Conservation (phyloP, 768 basidiomycete genomes). For the Serendipita sp. region DNA sequence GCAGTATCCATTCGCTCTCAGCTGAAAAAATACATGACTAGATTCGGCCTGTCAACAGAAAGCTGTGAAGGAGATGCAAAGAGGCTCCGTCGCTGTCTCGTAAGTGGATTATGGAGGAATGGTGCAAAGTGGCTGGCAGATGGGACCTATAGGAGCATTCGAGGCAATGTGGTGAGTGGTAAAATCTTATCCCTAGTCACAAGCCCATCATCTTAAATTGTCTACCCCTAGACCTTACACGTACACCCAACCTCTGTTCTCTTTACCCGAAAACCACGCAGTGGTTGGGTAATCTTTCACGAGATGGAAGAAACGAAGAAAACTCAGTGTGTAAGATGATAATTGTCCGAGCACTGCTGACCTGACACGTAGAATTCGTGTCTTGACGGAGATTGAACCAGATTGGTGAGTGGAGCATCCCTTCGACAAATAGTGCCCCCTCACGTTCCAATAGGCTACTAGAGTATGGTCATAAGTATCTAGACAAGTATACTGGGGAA, state of each 20-base stretch:
- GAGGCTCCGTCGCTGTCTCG: constrained; percentile 71
- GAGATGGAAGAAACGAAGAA: constrained; percentile 96
- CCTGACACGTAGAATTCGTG: constrained; percentile 47
- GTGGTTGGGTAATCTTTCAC: constrained; percentile 88
- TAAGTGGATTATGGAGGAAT: constrained; percentile 87
- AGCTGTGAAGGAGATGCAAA: constrained; percentile 84
- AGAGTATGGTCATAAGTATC: constrained; percentile 33
- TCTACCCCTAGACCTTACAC: constrained; percentile 44
- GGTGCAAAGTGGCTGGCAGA: constrained; percentile 83
- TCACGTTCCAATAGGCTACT: constrained; percentile 24
- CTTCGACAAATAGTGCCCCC: constrained; percentile 3
- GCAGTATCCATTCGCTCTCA: constrained; percentile 92
- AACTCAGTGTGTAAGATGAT: constrained; percentile 45
- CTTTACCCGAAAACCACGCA: constrained; percentile 79
- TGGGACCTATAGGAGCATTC: constrained; percentile 79
- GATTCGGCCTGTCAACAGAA: constrained; percentile 64
- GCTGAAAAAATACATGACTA: constrained; percentile 83
- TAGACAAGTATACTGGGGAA: constrained; percentile 17
- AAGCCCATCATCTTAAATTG: background rate
- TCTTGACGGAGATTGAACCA: constrained; percentile 85
- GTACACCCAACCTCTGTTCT: constrained; percentile 89
- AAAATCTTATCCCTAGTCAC: background rate
- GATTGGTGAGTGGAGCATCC: constrained; percentile 48
- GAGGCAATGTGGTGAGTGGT: constrained; percentile 58
- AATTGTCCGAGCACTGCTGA: constrained; percentile 7